Conservation (phyloP, 257 asterid genomes). For the Solanum appendiculatum region DNA sequence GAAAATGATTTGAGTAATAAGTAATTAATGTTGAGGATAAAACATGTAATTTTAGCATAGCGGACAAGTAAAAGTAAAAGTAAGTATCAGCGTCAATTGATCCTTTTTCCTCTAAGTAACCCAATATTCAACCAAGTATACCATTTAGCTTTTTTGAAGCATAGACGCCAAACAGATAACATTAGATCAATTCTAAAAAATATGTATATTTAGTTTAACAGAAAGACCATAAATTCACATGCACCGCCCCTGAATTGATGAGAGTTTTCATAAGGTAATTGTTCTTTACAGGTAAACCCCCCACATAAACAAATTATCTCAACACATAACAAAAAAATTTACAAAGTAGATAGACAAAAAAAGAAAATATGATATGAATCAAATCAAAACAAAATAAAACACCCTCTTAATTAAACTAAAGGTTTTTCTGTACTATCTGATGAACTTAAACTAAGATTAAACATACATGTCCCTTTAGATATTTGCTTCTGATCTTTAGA, state of each 20-base stretch:
- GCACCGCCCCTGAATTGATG: not conserved
- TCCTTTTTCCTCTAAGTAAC: not conserved
- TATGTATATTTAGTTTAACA: not conserved
- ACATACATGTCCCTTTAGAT: conserved; percentile 37
- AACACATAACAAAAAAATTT: not conserved
- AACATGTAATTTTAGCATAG: not conserved
- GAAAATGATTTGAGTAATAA: not conserved
- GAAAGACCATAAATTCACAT: not conserved
- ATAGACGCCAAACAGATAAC: not conserved
- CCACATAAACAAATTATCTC: not conserved
- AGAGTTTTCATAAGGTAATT: not conserved
- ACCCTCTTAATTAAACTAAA: conserved; percentile 14
- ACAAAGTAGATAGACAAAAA: not conserved
- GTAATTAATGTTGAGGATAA: too few species aligned
- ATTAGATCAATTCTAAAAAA: not conserved
- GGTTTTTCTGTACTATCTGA: conserved; percentile 21
- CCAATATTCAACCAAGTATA: not conserved
- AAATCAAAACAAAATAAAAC: not conserved
- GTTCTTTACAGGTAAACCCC: not conserved
- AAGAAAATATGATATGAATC: not conserved
- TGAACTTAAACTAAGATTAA: conserved; percentile 34
- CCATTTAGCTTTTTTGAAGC: not conserved
- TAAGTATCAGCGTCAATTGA: not conserved
- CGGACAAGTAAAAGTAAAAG: not conserved
- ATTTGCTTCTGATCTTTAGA: conserved; percentile 21